Conservation (phyloP, 495 filamentous ascomycete species). For the Penicillium ochrochloron region DNA sequence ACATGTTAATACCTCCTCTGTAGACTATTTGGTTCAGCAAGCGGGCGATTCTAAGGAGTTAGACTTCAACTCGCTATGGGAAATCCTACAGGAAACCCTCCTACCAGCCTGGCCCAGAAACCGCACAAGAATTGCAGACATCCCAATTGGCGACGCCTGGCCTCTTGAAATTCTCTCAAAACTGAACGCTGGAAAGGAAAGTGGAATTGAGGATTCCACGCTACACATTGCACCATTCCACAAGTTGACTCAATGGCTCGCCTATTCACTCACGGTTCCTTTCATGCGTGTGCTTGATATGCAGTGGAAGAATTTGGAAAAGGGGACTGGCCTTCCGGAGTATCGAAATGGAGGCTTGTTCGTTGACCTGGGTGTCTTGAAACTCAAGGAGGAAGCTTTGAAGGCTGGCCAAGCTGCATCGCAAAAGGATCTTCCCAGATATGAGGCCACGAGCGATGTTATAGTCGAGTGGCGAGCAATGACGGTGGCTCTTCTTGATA, state of each 20-base stretch:
- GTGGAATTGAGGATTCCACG: slow-evolving; percentile 14
- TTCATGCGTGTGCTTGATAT: slow-evolving; percentile 78
- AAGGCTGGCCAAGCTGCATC: slow-evolving; percentile 51
- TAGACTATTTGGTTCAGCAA: slow-evolving; percentile 54
- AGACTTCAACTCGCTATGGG: slow-evolving; percentile 51
- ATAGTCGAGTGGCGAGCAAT: slow-evolving; percentile 87
- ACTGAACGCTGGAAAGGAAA: slow-evolving; percentile 4
- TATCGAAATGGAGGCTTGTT: slow-evolving; percentile 88
- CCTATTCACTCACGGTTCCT: slow-evolving; percentile 86
- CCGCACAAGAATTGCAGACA: slow-evolving; percentile 54
- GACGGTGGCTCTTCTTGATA: slow-evolving; percentile 83
- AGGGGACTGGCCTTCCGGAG: slow-evolving; percentile 83
- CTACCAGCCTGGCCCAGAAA: slow-evolving; percentile 59
- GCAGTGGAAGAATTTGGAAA: slow-evolving; percentile 75
- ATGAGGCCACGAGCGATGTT: slow-evolving; percentile 78
- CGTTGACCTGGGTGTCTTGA: slow-evolving; percentile 79
- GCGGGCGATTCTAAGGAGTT: slow-evolving; percentile 22
- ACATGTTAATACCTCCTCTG: not conserved
- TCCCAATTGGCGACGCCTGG: slow-evolving; percentile 63
- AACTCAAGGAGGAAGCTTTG: slow-evolving; percentile 67
- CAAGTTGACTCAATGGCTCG: slow-evolving; percentile 89
- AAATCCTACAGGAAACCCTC: slow-evolving; percentile 53
- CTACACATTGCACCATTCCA: slow-evolving; percentile 64
- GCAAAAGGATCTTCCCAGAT: slow-evolving; percentile 73
- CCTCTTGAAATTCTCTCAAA: slow-evolving; percentile 41